Evolutionary conservation across 2,329 filamentous ascomycete genomes (phyloP).

Genomic region (Berkeleyomyces rouxiae): DNA sequence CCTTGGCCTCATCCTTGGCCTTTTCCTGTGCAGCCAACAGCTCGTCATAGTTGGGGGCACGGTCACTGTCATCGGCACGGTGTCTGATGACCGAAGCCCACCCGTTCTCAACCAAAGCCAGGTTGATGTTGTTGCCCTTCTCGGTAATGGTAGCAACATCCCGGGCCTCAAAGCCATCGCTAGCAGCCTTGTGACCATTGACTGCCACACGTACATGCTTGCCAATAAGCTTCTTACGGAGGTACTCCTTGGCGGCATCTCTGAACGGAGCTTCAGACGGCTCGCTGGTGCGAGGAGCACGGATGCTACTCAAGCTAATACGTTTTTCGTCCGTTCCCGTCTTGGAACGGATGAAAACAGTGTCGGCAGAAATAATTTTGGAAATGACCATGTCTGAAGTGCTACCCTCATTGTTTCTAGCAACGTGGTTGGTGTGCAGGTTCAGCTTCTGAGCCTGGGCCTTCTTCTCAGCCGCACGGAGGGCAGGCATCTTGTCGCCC

Average conservation of each 20-base stretch:
- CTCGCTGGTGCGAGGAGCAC: conserved; percentile 80
- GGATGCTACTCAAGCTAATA: conserved; percentile 80
- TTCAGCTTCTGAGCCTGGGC: conserved; percentile 64
- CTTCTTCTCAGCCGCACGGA: conserved; percentile 72
- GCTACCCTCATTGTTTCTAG: conserved; percentile 24
- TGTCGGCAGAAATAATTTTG: conserved; percentile 78
- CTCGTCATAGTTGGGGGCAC: conserved; percentile 87
- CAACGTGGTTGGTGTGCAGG: conserved; percentile 63
- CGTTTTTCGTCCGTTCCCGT: conserved; percentile 66
- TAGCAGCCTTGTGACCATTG: conserved; percentile 79
- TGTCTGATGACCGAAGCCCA: conserved; percentile 91
- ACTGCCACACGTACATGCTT: conserved; percentile 84
- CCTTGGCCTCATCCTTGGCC: conserved; percentile 77
- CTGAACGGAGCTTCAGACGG: conserved; percentile 74
- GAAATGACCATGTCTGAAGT: conserved; percentile 69
- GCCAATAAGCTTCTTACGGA: conserved; percentile 84
- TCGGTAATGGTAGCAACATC: conserved; percentile 81
- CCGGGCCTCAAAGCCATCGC: conserved; percentile 80
- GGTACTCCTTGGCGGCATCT: conserved; percentile 88
- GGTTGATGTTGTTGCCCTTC: conserved; percentile 72
- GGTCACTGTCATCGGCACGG: conserved; percentile 83
- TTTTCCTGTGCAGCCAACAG: conserved; percentile 62
- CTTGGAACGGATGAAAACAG: conserved; percentile 73
- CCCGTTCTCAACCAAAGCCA: conserved; percentile 76
- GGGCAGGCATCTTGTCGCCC: conserved; percentile 68